Evolutionary conservation across 768 basidiomycete genomes (phyloP).

Genomic region (Macrolepiota albuminosa): DNA sequence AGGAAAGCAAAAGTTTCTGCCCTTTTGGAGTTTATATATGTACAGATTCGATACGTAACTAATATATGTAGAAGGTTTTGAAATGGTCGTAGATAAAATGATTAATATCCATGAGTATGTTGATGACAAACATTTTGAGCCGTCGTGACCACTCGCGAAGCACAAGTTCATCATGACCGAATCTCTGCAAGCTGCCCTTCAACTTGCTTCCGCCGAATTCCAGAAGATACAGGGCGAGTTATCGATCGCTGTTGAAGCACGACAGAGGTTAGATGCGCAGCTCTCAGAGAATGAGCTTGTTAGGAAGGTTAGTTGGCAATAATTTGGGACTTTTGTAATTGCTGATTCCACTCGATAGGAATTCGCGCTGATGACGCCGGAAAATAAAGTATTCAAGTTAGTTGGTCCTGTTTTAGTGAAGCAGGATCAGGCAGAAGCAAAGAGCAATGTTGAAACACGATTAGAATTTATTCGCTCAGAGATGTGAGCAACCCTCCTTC

Average conservation of each 20-base stretch:
- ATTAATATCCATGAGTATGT: not conserved
- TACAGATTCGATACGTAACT: not conserved
- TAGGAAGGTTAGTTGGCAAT: conserved; percentile 56
- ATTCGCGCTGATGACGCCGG: conserved; percentile 65
- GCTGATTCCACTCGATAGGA: conserved; percentile 50
- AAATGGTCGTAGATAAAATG: not conserved
- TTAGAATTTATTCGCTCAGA: conserved; percentile 85
- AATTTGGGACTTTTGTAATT: not conserved
- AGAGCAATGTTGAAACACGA: conserved; percentile 82
- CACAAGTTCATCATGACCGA: conserved; percentile 9
- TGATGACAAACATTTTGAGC: conserved; percentile 6
- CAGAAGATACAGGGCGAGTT: conserved; percentile 80
- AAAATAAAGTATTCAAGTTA: conserved; percentile 85
- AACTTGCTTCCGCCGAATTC: conserved; percentile 68
- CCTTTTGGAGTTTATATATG: not conserved
- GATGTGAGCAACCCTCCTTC: conserved; percentile 52
- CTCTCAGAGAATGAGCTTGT: conserved; percentile 89
- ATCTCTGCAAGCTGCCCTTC: conserved; percentile 55
- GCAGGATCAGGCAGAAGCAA: conserved; percentile 86
- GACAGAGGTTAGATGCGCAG: conserved; percentile 88
- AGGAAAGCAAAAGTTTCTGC: not conserved
- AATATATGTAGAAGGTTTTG: not conserved
- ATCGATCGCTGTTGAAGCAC: conserved; percentile 66
- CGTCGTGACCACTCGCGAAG: not conserved
- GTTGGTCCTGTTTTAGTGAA: conserved; percentile 87